Evolutionary conservation across 345 rosid genomes (phyloP), one percentile per base, ranked within the genome.

Genomic region (Dovyalis caffra): DNA sequence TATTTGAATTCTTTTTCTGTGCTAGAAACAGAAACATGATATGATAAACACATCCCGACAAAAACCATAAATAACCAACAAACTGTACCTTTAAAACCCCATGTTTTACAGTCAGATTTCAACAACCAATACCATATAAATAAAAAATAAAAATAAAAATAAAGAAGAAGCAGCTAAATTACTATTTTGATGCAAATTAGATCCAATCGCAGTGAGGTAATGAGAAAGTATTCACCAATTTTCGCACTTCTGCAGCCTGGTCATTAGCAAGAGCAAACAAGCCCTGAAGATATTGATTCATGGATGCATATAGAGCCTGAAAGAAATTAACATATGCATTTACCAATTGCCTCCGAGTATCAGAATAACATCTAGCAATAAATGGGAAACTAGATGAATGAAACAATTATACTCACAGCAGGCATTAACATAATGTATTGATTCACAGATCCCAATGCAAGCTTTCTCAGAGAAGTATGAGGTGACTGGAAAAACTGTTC

Each of bases 401-500:
- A 33, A 40, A 66, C 66, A 73, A 56, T 15, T 58, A 77, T 74
- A 89, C 98, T 90, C 84, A 93, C 99, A 68, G 97, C 87, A 70
- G 99, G 99, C 99, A 95, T 93, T 84, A 90, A 76, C 88, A 91
- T 90, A 69, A 95, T 84, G 80, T 83, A 95, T 69, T 93, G 92
- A 83, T 95, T 93, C 78, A 95, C 90, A 63, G 92, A 93, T 77
- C 90, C 90, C 85, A 95, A 73, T 61, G 99, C 88, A 74, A 90
- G 91, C 85, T 89, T 95, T 83, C 92, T 90, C 74, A 95, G 78
- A 25, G 93, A 85, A 71, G 92, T 60, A 82, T 93, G 97, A 14
- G 97, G 90, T 16, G 99, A 95, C 83, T 87, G 95, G 79, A 95
- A 95, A 83, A 93, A 80, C 99, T 95, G 94, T 69, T 83, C 83